Evolutionary conservation across 345 rosid species (phyloP), one percentile per base, ranked within the genome.

Genomic region (Pseudoturritis turrita): DNA sequence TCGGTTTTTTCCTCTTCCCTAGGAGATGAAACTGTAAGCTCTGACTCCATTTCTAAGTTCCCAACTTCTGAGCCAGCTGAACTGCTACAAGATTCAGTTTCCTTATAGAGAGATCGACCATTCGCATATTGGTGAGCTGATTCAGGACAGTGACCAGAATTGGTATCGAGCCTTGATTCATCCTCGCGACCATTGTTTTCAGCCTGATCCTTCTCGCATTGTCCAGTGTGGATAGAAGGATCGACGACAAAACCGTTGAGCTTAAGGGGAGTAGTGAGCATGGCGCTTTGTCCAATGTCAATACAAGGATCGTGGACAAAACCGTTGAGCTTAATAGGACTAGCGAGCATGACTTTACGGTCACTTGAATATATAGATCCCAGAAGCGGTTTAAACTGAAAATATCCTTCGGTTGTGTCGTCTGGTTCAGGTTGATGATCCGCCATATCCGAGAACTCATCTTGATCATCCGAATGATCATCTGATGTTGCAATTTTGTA

Each of bases 401-500:
- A 91, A 78, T 83, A 85, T 33, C 94, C 90, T 47, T 81, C 82
- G 0, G 88, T 86, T 69, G 80, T 81, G 68, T 95, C 96, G 6
- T 91, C 96, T 36, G 76, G 67, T 53, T 62, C 66, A n/a, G 82
- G 63, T 54, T 83, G 88, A 46, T 82, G 86, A 75, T 86, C 88
- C 47, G 70, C 67, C 87, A 88, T 84, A 39, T 87, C 96, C 4
- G 88, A 81, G 62, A 89, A 82, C 73, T 89, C 98, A 46, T 91
- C 97, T 45, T 85, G 78, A 49, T 94, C 97, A 50, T 87, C 96
- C 1, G 88, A 89, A 73, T 82, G 78, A 70, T 88, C 91, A 61
- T 78, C 59, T 10, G 58, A 57, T 8, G 82, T 68, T 15, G 96
- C 89, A 56, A 88, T 80, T 67, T 82, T 91, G 84, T 89, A 95